Evolutionary conservation across 768 basidiomycete genomes (phyloP).

Genomic region (Boletus patriciae): DNA sequence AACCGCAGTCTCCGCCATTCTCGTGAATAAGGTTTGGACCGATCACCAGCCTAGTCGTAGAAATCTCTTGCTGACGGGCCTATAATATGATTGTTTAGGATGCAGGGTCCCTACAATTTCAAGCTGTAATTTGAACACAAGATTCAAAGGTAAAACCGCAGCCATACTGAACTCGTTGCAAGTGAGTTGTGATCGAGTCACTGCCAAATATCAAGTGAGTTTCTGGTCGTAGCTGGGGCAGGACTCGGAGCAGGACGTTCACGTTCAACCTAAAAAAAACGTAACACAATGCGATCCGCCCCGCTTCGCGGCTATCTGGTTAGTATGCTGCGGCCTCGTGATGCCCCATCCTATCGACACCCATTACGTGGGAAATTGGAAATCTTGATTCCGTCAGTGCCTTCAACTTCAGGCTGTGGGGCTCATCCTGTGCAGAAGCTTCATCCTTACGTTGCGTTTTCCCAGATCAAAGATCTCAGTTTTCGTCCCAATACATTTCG

Average conservation of each 20-base stretch:
- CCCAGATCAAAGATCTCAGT: background rate
- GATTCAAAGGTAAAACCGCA: background rate
- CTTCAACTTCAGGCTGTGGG: background rate
- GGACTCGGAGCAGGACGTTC: background rate
- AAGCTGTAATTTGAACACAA: background rate
- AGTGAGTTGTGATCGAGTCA: background rate
- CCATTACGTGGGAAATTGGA: slow-evolving; percentile 17
- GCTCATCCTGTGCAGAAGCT: background rate
- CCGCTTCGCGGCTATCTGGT: background rate
- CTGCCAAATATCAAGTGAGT: background rate
- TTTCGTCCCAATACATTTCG: background rate
- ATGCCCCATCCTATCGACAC: background rate
- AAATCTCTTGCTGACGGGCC: background rate
- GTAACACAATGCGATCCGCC: slow-evolving; percentile 1
- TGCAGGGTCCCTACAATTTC: background rate
- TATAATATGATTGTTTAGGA: no score
- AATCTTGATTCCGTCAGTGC: slow-evolving; percentile 3
- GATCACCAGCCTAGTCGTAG: background rate
- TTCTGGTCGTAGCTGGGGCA: background rate
- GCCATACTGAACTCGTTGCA: background rate
- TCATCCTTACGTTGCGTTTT: slow-evolving; percentile 3
- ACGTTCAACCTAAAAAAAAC: background rate
- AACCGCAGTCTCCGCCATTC: slow-evolving; percentile 3
- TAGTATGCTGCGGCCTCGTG: slow-evolving; percentile 6
- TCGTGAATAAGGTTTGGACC: background rate